phyloP scores from a whole-genome alignment of 805 yeast species.

The Saturnispora silvae region DNA sequence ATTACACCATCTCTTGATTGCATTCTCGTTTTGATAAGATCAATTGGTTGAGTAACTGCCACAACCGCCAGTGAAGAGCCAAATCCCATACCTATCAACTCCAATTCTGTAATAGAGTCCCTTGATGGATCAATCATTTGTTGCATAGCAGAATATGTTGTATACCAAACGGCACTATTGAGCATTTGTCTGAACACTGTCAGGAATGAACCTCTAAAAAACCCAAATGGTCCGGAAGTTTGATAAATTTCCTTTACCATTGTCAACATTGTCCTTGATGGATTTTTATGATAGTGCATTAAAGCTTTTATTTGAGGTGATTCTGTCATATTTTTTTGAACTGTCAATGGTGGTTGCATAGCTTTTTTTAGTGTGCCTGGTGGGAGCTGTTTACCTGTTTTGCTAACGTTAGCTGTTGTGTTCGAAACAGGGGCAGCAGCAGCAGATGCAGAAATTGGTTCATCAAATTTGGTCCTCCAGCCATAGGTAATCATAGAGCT shows the following conservation, averaged over 20 bases:
- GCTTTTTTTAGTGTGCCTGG: conserved; percentile 4
- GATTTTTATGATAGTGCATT: conserved; percentile 36
- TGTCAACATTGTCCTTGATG: conserved; percentile 42
- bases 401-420: neutral
- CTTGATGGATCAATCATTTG: conserved; percentile 54
- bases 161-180: conserved; percentile 73
- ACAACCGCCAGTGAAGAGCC: conserved; percentile 66
- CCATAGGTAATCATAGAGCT: conserved; percentile 35
- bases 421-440: conserved; percentile 7
- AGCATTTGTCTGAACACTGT: conserved; percentile 72
- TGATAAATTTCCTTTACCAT: conserved; percentile 57
- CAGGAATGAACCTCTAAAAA: conserved; percentile 73
- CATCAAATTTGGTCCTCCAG: conserved; percentile 14
- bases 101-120: conserved; percentile 31
- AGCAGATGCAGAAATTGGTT: conserved; percentile 6
- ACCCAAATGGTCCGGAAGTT: conserved; percentile 67
- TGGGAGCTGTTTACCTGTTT: conserved; percentile 7
- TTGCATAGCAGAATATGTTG: conserved; percentile 68
- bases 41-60: conserved; percentile 76
- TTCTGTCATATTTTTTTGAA: neutral
- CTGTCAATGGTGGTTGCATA: neutral
- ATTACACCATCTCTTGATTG: conserved; percentile 62
- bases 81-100: conserved; percentile 36
- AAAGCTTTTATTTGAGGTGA: conserved; percentile 14
- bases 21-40: conserved; percentile 77